phyloP scores from a whole-genome alignment of 345 rosid genomes.

The Murraya koenigii region DNA sequence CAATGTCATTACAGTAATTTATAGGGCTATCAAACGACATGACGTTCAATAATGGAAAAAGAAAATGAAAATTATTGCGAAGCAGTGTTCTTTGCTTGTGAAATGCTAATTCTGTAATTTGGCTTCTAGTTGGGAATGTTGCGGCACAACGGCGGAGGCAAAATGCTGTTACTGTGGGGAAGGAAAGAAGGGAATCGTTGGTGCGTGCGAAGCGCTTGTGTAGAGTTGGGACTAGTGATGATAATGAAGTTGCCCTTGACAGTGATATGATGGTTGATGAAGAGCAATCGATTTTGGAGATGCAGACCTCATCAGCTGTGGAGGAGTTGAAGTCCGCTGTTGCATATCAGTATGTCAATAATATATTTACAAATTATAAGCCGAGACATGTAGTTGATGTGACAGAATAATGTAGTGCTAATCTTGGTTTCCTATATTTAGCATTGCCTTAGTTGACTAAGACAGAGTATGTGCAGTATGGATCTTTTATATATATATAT shows the following conservation, averaged over 20 bases:
- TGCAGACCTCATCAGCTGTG: constrained; percentile 62
- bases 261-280: constrained; percentile 78
- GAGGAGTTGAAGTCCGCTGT: constrained; percentile 71
- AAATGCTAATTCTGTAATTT: constrained; percentile 13
- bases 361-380: not conserved
- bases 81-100: not conserved
- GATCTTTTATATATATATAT: too few relatives aligned
- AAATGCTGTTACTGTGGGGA: constrained; percentile 81
- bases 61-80: not conserved
- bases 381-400: not conserved
- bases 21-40: not conserved
- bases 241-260: constrained; percentile 32
- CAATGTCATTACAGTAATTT: not conserved
- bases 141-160: constrained; percentile 89
- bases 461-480: not conserved
- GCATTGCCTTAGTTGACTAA: not conserved
- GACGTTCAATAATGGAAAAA: not conserved
- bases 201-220: constrained; percentile 88
- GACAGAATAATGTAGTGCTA: too few relatives aligned
- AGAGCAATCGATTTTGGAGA: constrained; percentile 68
- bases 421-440: not conserved
- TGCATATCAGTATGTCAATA: constrained; percentile 59
- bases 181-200: constrained; percentile 82
- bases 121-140: constrained; percentile 55
- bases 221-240: constrained; percentile 63